Base-by-base conservation (phyloP, 192 early-diverging fungal species). In the Coemansia pectinata region DNA sequence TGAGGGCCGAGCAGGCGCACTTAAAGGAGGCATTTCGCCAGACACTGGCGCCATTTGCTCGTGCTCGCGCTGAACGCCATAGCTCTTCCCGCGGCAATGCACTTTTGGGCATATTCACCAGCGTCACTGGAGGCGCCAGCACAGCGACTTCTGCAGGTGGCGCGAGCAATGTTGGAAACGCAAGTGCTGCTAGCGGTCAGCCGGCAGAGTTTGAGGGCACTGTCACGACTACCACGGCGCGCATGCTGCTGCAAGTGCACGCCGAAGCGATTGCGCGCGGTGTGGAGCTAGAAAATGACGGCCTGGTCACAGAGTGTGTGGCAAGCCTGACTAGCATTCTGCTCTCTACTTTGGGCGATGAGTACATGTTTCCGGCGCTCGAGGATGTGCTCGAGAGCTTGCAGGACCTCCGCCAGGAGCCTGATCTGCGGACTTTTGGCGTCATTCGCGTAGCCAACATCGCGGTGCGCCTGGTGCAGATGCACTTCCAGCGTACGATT, bases 341-440 rank as follows among this genome's bases (percentile, higher is more conserved):
- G 19, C 79, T 95, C 11, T 87, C 95, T 19, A 87, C 87, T 36
- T 78, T 95, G n/a, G 95, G 94, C 59, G 85, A 87, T 48, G 86
- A 89, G 65, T 98, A 96, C 67, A 69, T 98, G 55, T 90, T 94
- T 55, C 87, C 86, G 7, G 92, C 93, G 11, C 72, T 97, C 44
- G 95, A 98, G 76, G 88, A 91, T 29, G 67, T 78, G 57, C 55
- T 73, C 27, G 81, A 78, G 83, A 70, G 39, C 23, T 58, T 78
- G 65, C 71, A 75, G 44, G 77, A 84, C 34, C 63, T 63, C 53
- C 71, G 70, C 9, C 74, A 84, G 52, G 82, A 84, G 69, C 77
- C 77, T 2, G 74, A 73, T 52, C 52, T 76, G 60, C 71, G 65
- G 21, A 65, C 71, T 4, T 72, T 77, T 21, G 66, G 61, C 33